phyloP scores from a whole-genome alignment of 169 alveolate species.

The Cryptosporidium sp. region DNA sequence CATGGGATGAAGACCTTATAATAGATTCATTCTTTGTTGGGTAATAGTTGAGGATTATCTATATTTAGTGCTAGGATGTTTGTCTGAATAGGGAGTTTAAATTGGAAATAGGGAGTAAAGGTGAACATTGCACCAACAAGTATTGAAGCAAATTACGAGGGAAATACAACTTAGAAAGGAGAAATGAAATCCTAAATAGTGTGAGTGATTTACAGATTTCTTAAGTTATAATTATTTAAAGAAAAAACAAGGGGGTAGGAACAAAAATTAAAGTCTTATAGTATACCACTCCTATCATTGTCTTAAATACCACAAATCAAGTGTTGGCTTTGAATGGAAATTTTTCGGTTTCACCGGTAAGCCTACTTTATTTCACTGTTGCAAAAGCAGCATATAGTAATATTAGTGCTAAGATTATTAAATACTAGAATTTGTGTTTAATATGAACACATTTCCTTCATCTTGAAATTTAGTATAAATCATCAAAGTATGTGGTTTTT shows the following conservation, averaged over 20 bases:
- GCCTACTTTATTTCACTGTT: background rate
- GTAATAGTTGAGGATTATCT: background rate
- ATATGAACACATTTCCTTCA: slow-evolving; percentile 2
- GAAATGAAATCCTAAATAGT: background rate
- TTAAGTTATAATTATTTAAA: background rate
- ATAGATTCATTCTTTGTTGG: slow-evolving; percentile 74
- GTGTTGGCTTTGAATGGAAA: background rate
- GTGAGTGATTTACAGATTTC: background rate
- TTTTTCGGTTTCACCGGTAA: background rate
- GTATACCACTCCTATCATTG: too few relatives aligned
- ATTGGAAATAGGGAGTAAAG: background rate
- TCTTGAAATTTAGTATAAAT: background rate
- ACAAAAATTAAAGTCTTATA: background rate
- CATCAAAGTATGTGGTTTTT: slow-evolving; percentile 4
- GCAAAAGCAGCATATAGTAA: background rate
- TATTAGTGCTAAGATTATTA: slow-evolving; percentile 9
- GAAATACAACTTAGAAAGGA: background rate
- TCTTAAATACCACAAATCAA: background rate
- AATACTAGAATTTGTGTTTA: background rate
- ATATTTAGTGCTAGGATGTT: too few relatives aligned
- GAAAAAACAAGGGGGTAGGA: background rate
- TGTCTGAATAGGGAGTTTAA: too few relatives aligned
- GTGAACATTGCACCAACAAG: background rate
- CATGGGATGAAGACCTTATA: slow-evolving; percentile 71
- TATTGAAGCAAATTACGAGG: background rate